A percentile compares a stretch with the other conserved stretches of the same genome.
phyloP scores from a whole-genome alignment of 768 basidiomycete species.

The Podaxis sp. region DNA sequence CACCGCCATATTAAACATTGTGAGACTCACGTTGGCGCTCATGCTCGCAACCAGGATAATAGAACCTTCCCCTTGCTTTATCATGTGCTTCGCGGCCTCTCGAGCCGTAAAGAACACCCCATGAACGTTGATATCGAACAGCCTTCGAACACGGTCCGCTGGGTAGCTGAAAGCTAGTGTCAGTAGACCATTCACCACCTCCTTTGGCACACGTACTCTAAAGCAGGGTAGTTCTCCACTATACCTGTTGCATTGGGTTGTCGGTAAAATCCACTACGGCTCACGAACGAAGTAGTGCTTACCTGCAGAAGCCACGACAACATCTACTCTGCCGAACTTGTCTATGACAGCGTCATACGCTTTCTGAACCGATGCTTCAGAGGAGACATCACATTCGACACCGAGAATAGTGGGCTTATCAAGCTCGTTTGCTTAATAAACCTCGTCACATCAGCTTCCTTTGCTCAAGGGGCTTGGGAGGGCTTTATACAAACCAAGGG shows the following conservation, averaged over 20 bases:
- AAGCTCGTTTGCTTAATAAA: slow-evolving; percentile 47
- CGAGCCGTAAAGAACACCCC: slow-evolving; percentile 95
- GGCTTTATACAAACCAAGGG: slow-evolving; percentile 17
- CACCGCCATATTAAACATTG: background rate
- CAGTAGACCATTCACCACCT: background rate
- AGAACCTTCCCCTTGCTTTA: slow-evolving; percentile 70
- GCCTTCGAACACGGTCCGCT: slow-evolving; percentile 71
- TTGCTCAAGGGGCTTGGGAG: background rate
- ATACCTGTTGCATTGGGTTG: slow-evolving; percentile 51
- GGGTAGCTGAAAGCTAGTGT: slow-evolving; percentile 58
- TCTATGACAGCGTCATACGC: slow-evolving; percentile 64
- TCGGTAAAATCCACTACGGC: background rate
- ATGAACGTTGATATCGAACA: slow-evolving; percentile 93
- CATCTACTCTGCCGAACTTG: slow-evolving; percentile 69
- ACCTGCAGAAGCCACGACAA: slow-evolving; percentile 89
- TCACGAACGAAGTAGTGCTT: slow-evolving; percentile 13
- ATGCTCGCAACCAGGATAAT: slow-evolving; percentile 88
- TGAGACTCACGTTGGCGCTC: slow-evolving; percentile 68
- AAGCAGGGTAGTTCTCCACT: slow-evolving; percentile 82
- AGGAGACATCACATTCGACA: slow-evolving; percentile 83
- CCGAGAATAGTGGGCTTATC: slow-evolving; percentile 67
- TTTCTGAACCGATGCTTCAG: slow-evolving; percentile 71
- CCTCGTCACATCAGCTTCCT: slow-evolving; percentile 12
- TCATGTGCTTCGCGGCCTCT: slow-evolving; percentile 91
- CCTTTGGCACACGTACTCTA: slow-evolving; percentile 54